A percentile compares a stretch with the other conserved stretches of the same genome.
These are phyloP conservation scores for Trichoderma koningiopsis DNA, from an alignment of 2,329 filamentous ascomycete species.

Conservation along the genomic window DNA sequence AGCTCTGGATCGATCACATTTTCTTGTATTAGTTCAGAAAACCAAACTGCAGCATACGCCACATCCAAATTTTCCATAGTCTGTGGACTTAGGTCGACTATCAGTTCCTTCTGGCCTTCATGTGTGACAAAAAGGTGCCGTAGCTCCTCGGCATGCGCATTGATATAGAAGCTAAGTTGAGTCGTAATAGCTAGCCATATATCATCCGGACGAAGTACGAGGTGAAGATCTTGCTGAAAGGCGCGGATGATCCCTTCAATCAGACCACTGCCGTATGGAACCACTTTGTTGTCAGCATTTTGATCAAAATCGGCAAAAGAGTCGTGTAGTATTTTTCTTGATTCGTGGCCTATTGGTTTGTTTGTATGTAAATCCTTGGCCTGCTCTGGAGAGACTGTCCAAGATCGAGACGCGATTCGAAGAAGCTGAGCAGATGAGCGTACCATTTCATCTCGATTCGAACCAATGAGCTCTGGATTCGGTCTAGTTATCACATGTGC, in stretches of 20 bases:
- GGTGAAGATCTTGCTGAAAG: conserved; percentile 29
- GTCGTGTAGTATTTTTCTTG: conserved; percentile 2
- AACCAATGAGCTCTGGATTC: neutral
- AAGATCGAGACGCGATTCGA: neutral
- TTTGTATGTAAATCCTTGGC: neutral
- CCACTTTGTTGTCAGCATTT: neutral
- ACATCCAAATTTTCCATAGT: neutral
- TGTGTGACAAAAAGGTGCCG: conserved; percentile 26
- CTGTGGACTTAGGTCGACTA: neutral
- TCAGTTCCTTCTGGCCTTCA: conserved; percentile 1
- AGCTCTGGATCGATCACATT: conserved; percentile 2
- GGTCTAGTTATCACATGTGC: conserved; percentile 1
- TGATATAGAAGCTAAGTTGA: conserved; percentile 30
- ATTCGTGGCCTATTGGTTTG: conserved; percentile 14
- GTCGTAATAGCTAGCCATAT: conserved; percentile 37
- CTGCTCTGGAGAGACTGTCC: neutral
- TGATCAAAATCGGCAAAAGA: conserved; percentile 1
- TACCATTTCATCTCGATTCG: neutral
- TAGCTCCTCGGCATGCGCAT: conserved; percentile 26
- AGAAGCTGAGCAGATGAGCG: neutral
- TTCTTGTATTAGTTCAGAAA: neutral
- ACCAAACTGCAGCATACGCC: neutral
- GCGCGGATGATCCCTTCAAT: conserved; percentile 9
- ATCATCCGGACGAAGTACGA: conserved; percentile 31
- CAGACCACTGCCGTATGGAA: conserved; percentile 9